phyloP scores from a whole-genome alignment of 495 filamentous ascomycete genomes.

The Apodospora peruviana region DNA sequence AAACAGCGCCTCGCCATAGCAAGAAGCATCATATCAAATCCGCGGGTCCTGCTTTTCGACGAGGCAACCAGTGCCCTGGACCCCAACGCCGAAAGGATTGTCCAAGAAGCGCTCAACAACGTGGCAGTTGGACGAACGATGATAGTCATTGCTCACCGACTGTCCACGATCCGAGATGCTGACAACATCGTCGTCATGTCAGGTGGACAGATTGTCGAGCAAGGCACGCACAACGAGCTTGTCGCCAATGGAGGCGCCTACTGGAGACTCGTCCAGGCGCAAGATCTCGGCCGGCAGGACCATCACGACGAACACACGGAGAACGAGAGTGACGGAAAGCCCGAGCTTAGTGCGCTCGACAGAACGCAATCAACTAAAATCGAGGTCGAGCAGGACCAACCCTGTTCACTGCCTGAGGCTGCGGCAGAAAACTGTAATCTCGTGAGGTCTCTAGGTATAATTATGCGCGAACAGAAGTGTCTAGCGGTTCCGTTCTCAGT shows the following conservation, averaged over 20 bases:
- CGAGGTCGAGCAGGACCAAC: too few species aligned
- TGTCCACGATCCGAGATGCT: constrained; percentile 61
- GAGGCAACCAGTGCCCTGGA: constrained; percentile 76
- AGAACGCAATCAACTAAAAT: too few species aligned
- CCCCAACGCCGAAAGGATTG: constrained; percentile 54
- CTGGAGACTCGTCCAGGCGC: constrained; percentile 38
- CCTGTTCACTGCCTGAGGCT: background rate
- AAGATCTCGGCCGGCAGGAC: constrained; percentile 32
- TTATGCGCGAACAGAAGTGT: constrained; percentile 30
- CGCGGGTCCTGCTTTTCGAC: constrained; percentile 71
- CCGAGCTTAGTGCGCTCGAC: background rate
- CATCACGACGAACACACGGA: background rate
- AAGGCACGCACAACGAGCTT: constrained; percentile 60
- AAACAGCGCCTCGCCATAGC: constrained; percentile 64
- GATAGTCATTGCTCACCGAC: constrained; percentile 65
- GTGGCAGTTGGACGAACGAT: constrained; percentile 63
- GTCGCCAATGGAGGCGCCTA: constrained; percentile 46
- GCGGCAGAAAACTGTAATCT: constrained; percentile 12
- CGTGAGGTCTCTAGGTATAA: constrained; percentile 32
- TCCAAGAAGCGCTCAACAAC: constrained; percentile 61
- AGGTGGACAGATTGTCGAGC: constrained; percentile 49
- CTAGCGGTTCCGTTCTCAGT: constrained; percentile 26
- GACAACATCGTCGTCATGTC: constrained; percentile 65
- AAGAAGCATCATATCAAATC: constrained; percentile 59
- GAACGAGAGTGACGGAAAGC: constrained; percentile 8